A percentile compares a stretch with the other conserved stretches of the same genome.
phyloP scores from a whole-genome alignment of 768 basidiomycete species.

The Leccinellum luteum region DNA sequence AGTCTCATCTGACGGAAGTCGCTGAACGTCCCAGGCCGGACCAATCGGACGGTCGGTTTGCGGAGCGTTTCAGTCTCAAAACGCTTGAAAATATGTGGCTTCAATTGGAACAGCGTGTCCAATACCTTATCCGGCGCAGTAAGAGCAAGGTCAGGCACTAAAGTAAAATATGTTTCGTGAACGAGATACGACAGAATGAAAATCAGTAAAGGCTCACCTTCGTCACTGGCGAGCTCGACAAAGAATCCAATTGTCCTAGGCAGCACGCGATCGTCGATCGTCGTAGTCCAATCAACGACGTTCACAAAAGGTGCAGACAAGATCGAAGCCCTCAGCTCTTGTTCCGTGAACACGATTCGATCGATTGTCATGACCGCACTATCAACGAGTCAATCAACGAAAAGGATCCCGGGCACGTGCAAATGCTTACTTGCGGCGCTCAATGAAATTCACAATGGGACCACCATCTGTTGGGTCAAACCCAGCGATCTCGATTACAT shows the following conservation, averaged over 20 bases:
- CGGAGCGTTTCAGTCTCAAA: background rate
- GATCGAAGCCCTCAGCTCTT: background rate
- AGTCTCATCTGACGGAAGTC: background rate
- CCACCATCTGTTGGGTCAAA: background rate
- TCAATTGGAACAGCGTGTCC: background rate
- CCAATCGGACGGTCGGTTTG: background rate
- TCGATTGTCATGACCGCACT: background rate
- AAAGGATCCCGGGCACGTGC: background rate
- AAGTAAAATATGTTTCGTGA: background rate
- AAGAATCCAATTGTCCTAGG: background rate
- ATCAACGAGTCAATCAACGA: background rate
- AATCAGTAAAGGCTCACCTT: background rate
- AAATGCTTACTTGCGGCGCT: background rate
- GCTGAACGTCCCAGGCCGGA: background rate
- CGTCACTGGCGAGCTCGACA: background rate
- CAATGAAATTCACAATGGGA: background rate
- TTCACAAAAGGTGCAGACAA: background rate
- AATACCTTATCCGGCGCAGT: background rate
- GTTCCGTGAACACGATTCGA: background rate
- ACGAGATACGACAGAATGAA: background rate
- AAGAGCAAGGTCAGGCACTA: background rate
- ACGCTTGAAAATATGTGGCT: background rate
- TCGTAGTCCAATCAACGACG: background rate
- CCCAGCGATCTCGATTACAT: background rate
- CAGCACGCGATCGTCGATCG: background rate